Evolutionary conservation across 2,329 filamentous ascomycete species (phyloP).

Genomic region (Diaporthe destruens): DNA sequence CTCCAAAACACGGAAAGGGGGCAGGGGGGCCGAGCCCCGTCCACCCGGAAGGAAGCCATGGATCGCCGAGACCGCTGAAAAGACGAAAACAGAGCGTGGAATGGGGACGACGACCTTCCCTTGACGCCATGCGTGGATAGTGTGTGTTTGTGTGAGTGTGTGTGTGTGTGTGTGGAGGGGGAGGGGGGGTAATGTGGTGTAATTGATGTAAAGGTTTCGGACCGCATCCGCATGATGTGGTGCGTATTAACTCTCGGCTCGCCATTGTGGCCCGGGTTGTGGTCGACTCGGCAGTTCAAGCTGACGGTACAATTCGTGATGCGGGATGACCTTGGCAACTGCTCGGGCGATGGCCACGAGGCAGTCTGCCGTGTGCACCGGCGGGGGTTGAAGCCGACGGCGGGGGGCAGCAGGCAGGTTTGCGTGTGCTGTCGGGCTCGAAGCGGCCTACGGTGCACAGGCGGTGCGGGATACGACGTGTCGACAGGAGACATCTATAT

Average conservation of each 20-base stretch:
- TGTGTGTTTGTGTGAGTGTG: conserved; percentile 11
- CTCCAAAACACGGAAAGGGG: conserved; percentile 32
- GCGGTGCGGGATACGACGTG: background rate
- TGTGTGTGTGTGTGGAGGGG: too few relatives aligned
- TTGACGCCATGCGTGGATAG: conserved; percentile 29
- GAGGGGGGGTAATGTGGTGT: too few relatives aligned
- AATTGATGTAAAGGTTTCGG: background rate
- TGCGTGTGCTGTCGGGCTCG: background rate
- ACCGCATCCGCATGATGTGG: conserved; percentile 9
- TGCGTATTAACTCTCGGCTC: background rate
- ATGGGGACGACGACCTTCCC: conserved; percentile 14
- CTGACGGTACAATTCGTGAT: background rate
- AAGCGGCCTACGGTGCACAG: background rate
- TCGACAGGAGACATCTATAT: conserved; percentile 17
- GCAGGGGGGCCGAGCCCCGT: conserved; percentile 20
- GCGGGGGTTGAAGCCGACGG: background rate
- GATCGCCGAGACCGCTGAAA: conserved; percentile 17
- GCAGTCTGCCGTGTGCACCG: conserved; percentile 14
- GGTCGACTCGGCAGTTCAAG: background rate
- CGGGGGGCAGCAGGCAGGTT: background rate
- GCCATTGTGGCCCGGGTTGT: background rate
- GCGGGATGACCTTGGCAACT: background rate
- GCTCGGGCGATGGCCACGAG: background rate
- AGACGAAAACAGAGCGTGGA: conserved; percentile 20
- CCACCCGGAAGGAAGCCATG: conserved; percentile 22